phyloP scores from a whole-genome alignment of 2,329 filamentous ascomycete species.

The Cordyceps cateniannulata region DNA sequence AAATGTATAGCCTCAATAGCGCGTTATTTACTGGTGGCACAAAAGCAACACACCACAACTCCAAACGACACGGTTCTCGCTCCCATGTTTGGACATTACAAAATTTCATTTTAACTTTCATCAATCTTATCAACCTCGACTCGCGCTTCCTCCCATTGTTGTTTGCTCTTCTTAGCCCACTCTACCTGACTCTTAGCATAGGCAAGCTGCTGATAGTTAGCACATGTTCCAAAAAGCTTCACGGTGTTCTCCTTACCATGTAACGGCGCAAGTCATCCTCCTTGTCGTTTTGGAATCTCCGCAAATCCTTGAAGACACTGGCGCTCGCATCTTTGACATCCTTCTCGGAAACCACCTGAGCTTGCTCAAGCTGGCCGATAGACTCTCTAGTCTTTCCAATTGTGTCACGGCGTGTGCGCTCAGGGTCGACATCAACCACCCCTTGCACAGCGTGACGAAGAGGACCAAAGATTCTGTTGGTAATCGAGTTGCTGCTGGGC shows the following conservation, averaged over 20 bases:
- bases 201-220: slow-evolving; percentile 56
- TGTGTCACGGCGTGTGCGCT: slow-evolving; percentile 82
- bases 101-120: slow-evolving; percentile 34
- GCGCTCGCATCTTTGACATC: slow-evolving; percentile 90
- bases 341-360: slow-evolving; percentile 77
- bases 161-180: slow-evolving; percentile 84
- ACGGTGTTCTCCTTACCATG: slow-evolving; percentile 63
- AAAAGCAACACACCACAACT: neutral
- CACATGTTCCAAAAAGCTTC: slow-evolving; percentile 1
- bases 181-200: slow-evolving; percentile 91
- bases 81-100: neutral
- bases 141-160: slow-evolving; percentile 87
- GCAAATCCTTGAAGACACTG: slow-evolving; percentile 82
- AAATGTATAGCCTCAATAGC: neutral
- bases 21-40: neutral
- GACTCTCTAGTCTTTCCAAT: slow-evolving; percentile 94
- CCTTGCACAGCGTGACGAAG: slow-evolving; percentile 94
- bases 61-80: slow-evolving; percentile 3
- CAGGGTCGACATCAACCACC: slow-evolving; percentile 92
- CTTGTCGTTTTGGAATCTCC: slow-evolving; percentile 90
- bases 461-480: slow-evolving; percentile 87
- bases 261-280: slow-evolving; percentile 90
- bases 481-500: slow-evolving; percentile 82
- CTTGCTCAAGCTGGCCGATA: slow-evolving; percentile 80
- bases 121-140: slow-evolving; percentile 86